These are phyloP conservation scores for Malus sylvestris DNA, from an alignment of 306 rosid species.

Conservation along the genomic window DNA sequence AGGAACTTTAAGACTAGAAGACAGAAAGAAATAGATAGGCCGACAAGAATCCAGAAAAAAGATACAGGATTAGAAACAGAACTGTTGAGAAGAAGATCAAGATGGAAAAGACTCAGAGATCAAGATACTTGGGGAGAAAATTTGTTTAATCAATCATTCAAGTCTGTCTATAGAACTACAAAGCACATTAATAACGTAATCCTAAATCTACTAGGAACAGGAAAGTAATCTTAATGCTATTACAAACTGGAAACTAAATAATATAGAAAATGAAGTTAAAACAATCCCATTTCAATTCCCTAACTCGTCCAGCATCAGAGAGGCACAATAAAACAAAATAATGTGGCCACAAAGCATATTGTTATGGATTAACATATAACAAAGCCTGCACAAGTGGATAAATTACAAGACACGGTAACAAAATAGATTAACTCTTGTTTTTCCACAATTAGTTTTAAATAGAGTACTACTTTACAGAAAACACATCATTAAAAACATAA, in stretches of 20 bases:
- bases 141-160: not conserved
- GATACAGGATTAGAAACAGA: not conserved
- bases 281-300: too few relatives aligned
- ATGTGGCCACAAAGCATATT: not conserved
- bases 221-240: not conserved
- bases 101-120: not conserved
- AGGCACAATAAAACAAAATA: not conserved
- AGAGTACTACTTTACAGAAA: not conserved
- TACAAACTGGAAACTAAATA: not conserved
- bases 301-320: not conserved
- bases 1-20: not conserved
- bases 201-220: not conserved
- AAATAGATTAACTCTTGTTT: not conserved
- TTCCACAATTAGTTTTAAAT: not conserved
- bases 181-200: not conserved
- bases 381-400: not conserved
- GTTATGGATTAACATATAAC: not conserved
- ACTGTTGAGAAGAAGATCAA: not conserved
- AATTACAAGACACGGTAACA: not conserved
- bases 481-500: not conserved
- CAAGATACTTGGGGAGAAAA: not conserved
- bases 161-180: not conserved
- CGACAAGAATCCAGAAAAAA: not conserved
- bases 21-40: not conserved
- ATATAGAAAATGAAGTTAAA: too few relatives aligned